These are phyloP conservation scores for Tolypocladium cylindrosporum DNA, from an alignment of 2,329 filamentous ascomycete species.

Conservation along the genomic window DNA sequence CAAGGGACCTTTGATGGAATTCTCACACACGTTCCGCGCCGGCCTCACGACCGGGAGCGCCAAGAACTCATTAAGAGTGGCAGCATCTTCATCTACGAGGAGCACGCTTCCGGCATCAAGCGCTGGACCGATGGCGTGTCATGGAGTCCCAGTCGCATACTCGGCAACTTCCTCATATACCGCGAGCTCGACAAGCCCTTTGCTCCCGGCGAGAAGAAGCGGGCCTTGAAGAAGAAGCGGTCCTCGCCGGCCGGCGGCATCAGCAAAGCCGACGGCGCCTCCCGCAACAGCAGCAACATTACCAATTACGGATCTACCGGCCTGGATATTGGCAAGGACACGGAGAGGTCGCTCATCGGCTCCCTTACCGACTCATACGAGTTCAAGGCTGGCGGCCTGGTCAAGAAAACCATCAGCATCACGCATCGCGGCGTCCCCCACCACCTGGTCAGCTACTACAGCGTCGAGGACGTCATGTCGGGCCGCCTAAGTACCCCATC, in stretches of 20 bases:
- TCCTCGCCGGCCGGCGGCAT: slow-evolving; percentile 20
- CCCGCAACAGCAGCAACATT: slow-evolving; percentile 12
- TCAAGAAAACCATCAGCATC: slow-evolving; percentile 91
- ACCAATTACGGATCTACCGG: slow-evolving; percentile 4
- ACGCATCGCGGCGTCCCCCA: slow-evolving; percentile 65
- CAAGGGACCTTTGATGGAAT: slow-evolving; percentile 65
- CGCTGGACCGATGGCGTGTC: slow-evolving; percentile 87
- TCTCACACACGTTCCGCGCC: slow-evolving; percentile 66
- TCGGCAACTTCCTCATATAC: slow-evolving; percentile 79
- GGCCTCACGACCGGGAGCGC: slow-evolving; percentile 80
- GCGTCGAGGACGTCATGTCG: slow-evolving; percentile 63
- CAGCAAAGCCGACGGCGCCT: slow-evolving; percentile 18
- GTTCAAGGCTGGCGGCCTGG: slow-evolving; percentile 71
- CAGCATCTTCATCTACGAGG: slow-evolving; percentile 84
- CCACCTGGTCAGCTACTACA: slow-evolving; percentile 86
- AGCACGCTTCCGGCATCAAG: slow-evolving; percentile 84
- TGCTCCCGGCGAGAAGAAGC: slow-evolving; percentile 75
- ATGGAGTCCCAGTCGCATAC: slow-evolving; percentile 82
- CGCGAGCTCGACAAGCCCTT: slow-evolving; percentile 72
- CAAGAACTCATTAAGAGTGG: slow-evolving; percentile 70
- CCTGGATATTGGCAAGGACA: slow-evolving; percentile 13
- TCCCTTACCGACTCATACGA: slow-evolving; percentile 83
- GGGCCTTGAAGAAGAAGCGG: slow-evolving; percentile 62
- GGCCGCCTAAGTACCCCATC: slow-evolving; percentile 49
- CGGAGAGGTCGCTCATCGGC: slow-evolving; percentile 50